A percentile compares a stretch with the other conserved stretches of the same genome.
Evolutionary conservation across 164 flowering plant genomes (phyloP).

Genomic region (Litsea cubeba): DNA sequence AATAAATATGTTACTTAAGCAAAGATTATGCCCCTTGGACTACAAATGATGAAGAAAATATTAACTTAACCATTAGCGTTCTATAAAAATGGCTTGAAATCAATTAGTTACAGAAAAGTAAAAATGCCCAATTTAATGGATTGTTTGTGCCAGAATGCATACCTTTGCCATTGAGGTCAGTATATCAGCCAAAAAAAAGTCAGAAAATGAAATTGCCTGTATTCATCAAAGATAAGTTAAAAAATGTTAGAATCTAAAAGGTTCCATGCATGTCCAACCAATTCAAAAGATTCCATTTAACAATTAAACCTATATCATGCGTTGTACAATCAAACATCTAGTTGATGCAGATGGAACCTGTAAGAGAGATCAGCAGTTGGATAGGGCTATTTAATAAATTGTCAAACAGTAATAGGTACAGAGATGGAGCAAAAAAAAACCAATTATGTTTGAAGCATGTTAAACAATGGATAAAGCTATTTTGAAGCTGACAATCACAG

Average conservation of each 20-base stretch:
- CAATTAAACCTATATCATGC: too few relatives aligned
- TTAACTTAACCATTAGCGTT: neutral
- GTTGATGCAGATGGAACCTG: too few relatives aligned
- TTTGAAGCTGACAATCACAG: too few relatives aligned
- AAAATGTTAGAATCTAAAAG: neutral
- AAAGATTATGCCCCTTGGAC: neutral
- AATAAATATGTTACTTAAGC: neutral
- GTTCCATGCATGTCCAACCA: neutral
- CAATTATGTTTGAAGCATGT: too few relatives aligned
- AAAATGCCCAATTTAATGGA: neutral
- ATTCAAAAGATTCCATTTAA: neutral
- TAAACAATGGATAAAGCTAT: too few relatives aligned
- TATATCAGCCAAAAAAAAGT: constrained; percentile 95
- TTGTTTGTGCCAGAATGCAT: constrained; percentile 5
- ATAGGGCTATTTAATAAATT: too few relatives aligned
- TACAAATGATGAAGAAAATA: neutral
- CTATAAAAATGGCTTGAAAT: neutral
- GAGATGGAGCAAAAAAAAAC: too few relatives aligned
- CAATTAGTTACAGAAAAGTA: neutral
- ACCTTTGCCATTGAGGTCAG: constrained; percentile 98
- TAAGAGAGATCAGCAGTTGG: too few relatives aligned
- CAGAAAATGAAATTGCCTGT: constrained; percentile 93
- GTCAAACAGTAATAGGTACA: too few relatives aligned
- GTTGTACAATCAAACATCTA: too few relatives aligned
- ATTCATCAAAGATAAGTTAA: constrained; percentile 2